Base-by-base conservation (phyloP, 768 basidiomycete genomes). In the Russula compacta region DNA sequence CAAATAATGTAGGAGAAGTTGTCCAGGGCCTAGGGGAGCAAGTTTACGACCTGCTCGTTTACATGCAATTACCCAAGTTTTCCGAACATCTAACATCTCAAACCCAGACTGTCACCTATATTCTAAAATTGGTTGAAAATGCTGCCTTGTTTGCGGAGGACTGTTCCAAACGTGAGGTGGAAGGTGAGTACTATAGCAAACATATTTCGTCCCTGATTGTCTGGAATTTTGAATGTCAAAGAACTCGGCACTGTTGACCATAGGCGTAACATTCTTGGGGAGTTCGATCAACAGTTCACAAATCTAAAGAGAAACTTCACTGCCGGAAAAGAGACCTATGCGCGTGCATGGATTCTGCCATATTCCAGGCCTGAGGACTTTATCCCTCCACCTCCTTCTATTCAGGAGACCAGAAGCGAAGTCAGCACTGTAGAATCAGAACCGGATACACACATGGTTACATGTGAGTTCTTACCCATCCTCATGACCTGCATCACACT, bases 81-180 rank as follows among this genome's bases (percentile, higher is more conserved):
- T 40, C 35, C 6, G 57, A 52, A 14, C n/a, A 40, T 15, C 24
- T 63, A 29, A 15, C 15, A 3, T 59, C 61, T 17, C 57, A 59
- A 40, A 19, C 38, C 8, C 15, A 15, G 11, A 59, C 44, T 6
- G 8, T 59, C 29, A 43, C 39, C 12, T 53, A 35, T 42, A 8
- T 59, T 4, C 47, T 63, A 29, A 38, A 33, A 10, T 35, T 63
- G 19, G 35, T 63, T 15, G 9, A 6, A 17, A 53, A 53, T 49
- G 61, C 61, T 38, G 57, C 61, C 17, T 11, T 59, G 46, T 63
- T 58, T 40, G 52, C 58, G 9, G 61, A 60, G 42, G 61, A 63
- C 36, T 59, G 46, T 48, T 59, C 52, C 21, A 54, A 49, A 33
- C 57, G 6, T 12, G 46, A 42, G 17, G 43, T 48, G 7, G 43